Evolutionary conservation across 768 basidiomycete genomes (phyloP).

Genomic region (Wakefieldia striispora): DNA sequence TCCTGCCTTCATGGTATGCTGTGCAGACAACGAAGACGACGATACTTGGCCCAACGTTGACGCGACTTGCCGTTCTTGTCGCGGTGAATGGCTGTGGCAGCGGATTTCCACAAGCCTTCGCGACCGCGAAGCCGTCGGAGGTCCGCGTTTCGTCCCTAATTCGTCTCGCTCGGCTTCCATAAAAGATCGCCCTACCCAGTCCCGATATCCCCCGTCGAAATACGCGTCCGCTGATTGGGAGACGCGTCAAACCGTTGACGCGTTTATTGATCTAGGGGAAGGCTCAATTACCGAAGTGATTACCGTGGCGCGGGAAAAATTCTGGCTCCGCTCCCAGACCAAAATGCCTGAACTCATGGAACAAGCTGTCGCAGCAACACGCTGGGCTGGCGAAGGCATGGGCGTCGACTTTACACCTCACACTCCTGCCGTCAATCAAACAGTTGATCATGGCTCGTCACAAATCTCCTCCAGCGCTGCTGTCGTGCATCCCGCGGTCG

Average conservation of each 20-base stretch:
- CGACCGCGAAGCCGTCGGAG: constrained; percentile 61
- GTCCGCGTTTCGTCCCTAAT: constrained; percentile 31
- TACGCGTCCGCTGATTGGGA: constrained; percentile 56
- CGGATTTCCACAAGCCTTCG: constrained; percentile 45
- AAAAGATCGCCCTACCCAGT: constrained; percentile 14
- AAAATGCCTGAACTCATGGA: constrained; percentile 64
- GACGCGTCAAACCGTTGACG: constrained; percentile 61
- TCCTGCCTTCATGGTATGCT: constrained; percentile 40
- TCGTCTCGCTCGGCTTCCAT: constrained; percentile 12
- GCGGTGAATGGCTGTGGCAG: constrained; percentile 64
- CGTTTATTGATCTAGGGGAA: constrained; percentile 73
- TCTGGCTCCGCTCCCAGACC: constrained; percentile 65
- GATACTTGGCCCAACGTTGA: constrained; percentile 63
- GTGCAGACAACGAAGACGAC: constrained; percentile 71
- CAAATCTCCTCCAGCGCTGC: constrained; percentile 8
- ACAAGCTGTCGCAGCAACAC: constrained; percentile 63
- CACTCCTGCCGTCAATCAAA: constrained; percentile 11
- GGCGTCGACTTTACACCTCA: constrained; percentile 29
- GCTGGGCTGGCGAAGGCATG: constrained; percentile 40
- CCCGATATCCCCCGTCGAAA: constrained; percentile 27
- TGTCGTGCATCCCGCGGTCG: not conserved
- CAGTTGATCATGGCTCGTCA: constrained; percentile 7
- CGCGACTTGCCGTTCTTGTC: constrained; percentile 66
- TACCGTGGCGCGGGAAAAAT: constrained; percentile 61
- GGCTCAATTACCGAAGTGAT: constrained; percentile 64